These are phyloP conservation scores for Neobulgaria alba DNA, from an alignment of 2,329 filamentous ascomycete species.

Conservation along the genomic window DNA sequence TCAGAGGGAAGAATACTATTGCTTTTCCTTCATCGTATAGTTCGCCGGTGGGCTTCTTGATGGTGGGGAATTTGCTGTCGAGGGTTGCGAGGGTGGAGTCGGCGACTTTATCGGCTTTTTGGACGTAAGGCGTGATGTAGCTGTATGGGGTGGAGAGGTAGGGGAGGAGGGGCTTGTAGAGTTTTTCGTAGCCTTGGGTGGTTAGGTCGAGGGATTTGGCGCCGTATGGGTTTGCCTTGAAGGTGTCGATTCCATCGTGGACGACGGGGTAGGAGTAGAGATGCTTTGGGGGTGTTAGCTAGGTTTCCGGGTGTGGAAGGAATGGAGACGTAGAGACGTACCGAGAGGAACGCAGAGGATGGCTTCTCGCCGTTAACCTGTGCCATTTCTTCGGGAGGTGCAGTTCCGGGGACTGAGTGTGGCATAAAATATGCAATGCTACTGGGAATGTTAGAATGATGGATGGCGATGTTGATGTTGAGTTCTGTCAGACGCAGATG, in stretches of 20 bases:
- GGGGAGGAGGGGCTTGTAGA: conserved; percentile 59
- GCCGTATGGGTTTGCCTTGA: conserved; percentile 76
- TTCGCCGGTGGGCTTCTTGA: conserved; percentile 68
- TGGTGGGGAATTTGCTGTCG: conserved; percentile 61
- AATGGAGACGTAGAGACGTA: too few species aligned
- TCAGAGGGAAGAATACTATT: conserved; percentile 53
- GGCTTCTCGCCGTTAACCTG: background rate
- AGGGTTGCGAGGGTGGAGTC: conserved; percentile 62
- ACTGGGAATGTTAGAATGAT: background rate
- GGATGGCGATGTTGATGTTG: too few species aligned
- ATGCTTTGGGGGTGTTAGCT: conserved; percentile 46
- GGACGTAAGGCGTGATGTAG: conserved; percentile 77
- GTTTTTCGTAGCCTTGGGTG: conserved; percentile 62
- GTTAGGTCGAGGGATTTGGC: conserved; percentile 72
- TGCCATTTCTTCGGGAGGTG: background rate
- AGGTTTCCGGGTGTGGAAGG: background rate
- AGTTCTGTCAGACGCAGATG: too few species aligned
- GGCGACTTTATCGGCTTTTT: conserved; percentile 70
- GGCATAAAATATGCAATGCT: background rate
- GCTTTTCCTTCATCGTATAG: conserved; percentile 56
- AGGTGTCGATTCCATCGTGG: conserved; percentile 65
- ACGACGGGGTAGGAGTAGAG: conserved; percentile 78
- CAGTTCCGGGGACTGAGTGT: background rate
- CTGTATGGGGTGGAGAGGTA: conserved; percentile 72
- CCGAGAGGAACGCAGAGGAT: background rate